phyloP scores from a whole-genome alignment of 2,329 filamentous ascomycete species.

The Aspergillus ibericus region DNA sequence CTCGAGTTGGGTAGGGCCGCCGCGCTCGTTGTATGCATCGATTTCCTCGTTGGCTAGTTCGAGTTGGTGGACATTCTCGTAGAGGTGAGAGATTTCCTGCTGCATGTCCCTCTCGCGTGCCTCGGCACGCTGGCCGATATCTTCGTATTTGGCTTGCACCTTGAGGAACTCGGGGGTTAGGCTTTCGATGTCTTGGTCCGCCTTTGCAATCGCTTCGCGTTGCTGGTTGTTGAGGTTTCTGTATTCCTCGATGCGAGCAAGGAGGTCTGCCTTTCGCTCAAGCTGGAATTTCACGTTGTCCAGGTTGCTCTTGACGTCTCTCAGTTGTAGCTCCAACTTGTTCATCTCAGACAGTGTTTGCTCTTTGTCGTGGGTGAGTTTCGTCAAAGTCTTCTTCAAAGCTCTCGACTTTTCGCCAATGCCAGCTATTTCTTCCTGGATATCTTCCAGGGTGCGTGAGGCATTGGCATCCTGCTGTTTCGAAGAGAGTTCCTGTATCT shows the following conservation, averaged over 20 bases:
- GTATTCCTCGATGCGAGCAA: conserved; percentile 70
- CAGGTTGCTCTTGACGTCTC: conserved; percentile 72
- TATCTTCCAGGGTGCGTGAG: conserved; percentile 74
- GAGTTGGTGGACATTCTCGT: conserved; percentile 74
- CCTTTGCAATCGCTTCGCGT: conserved; percentile 66
- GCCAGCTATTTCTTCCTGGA: conserved; percentile 71
- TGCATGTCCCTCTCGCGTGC: conserved; percentile 71
- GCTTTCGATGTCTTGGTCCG: conserved; percentile 71
- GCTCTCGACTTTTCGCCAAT: conserved; percentile 67
- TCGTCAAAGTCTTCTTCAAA: conserved; percentile 63
- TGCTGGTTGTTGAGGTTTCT: conserved; percentile 68
- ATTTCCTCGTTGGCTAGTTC: conserved; percentile 75
- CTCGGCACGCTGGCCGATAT: conserved; percentile 69
- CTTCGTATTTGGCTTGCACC: conserved; percentile 73
- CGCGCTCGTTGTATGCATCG: conserved; percentile 72
- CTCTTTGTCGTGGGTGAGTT: conserved; percentile 69
- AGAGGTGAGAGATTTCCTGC: conserved; percentile 68
- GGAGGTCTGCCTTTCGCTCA: conserved; percentile 74
- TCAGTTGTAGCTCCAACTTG: conserved; percentile 72
- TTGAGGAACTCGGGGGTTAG: conserved; percentile 74
- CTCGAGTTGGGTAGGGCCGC: conserved; percentile 70
- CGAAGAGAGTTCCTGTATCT: conserved; percentile 72
- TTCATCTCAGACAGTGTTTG: conserved; percentile 67
- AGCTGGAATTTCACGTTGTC: conserved; percentile 70
- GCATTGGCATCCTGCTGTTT: conserved; percentile 70